Percentiles rank a stretch among this genome's conserved stretches.
phyloP scores from a whole-genome alignment of 495 filamentous ascomycete species.

The Melanomma pulvis-pyrius region DNA sequence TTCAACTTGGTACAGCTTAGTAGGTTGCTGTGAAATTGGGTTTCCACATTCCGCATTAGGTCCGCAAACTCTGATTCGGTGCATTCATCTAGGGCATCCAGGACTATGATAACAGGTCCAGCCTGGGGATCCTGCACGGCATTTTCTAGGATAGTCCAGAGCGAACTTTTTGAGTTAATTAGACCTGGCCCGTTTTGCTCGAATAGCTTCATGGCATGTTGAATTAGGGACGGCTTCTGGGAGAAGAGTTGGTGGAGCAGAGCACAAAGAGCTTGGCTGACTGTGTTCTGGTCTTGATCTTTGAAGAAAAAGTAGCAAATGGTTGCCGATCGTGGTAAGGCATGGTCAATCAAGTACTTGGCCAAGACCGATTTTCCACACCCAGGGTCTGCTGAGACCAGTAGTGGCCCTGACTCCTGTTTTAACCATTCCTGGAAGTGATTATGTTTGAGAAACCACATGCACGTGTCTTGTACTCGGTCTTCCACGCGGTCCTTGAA shows the following conservation, averaged over 20 bases:
- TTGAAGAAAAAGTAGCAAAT: constrained; percentile 32
- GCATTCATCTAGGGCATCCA: constrained; percentile 28
- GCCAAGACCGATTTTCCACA: constrained; percentile 31
- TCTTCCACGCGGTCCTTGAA: constrained; percentile 11
- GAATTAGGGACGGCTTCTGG: constrained; percentile 13
- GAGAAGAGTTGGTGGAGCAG: constrained; percentile 27
- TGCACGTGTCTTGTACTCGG: constrained; percentile 19
- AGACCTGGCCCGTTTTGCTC: not conserved
- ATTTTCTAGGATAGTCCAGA: constrained; percentile 14
- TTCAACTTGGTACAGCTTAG: not conserved
- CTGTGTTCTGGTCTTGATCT: constrained; percentile 20
- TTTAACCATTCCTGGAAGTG: constrained; percentile 15
- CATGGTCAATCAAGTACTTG: constrained; percentile 16
- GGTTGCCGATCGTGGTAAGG: constrained; percentile 1
- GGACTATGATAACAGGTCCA: constrained; percentile 15
- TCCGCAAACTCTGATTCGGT: not conserved
- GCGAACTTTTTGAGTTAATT: constrained; percentile 4
- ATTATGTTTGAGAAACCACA: constrained; percentile 9
- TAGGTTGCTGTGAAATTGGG: not conserved
- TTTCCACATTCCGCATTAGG: not conserved
- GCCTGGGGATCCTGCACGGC: constrained; percentile 3
- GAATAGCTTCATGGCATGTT: constrained; percentile 18
- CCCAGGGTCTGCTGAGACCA: constrained; percentile 25
- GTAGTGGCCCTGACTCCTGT: not conserved
- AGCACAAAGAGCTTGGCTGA: constrained; percentile 16